Evolutionary conservation across 1,284 basidiomycete species (phyloP), one percentile per base, ranked within the genome.

Genomic region (Anthracocystis setariae): DNA sequence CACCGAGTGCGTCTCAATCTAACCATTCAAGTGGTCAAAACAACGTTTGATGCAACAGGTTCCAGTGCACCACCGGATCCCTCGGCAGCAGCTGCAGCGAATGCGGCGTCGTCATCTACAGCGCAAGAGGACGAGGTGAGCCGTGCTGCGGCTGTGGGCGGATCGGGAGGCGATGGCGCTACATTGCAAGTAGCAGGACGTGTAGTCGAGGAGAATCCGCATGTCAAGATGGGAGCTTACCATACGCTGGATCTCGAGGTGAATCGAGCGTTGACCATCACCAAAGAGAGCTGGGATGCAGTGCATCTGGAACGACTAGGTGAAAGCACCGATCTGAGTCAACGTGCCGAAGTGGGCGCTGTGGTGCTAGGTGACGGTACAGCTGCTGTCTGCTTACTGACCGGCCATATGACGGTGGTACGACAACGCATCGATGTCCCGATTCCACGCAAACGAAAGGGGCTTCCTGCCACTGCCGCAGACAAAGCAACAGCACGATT

Each of bases 401-500:
- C 93, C 0, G 90, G 97, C 76, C 93, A 98, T 84, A 97, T 98
- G 90, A 99, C 96, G 0, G 87, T 96, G 24, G 90, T 98, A 38
- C 85, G 93, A 8, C 93, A 98, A 82, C 89, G 96, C 8, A 90
- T 99, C 67, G 92, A 94, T 27, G 89, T 94, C 0, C 86, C 91
- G 1, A 90, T 98, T 57, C 95, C 96, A 7, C 88, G 96, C 57
- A 98, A 98, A 84, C 78, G 79, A 40, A 78, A 82, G 37, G 79
- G 80, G 4, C 68, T 80, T 5, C 66, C 80, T 7, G 65, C 76
- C 10, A 73, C 76, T 12, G 50, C 65, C 12, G 72, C 73, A 10
- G 76, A 80, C 37, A 82, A 82, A 55, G 55, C 75, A 0, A 66
- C 72, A 24, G 69, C 71, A 17, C 91, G 88, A 69, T 98, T 95